Conservation (phyloP, 306 rosid species). For the Begonia loranthoides region DNA sequence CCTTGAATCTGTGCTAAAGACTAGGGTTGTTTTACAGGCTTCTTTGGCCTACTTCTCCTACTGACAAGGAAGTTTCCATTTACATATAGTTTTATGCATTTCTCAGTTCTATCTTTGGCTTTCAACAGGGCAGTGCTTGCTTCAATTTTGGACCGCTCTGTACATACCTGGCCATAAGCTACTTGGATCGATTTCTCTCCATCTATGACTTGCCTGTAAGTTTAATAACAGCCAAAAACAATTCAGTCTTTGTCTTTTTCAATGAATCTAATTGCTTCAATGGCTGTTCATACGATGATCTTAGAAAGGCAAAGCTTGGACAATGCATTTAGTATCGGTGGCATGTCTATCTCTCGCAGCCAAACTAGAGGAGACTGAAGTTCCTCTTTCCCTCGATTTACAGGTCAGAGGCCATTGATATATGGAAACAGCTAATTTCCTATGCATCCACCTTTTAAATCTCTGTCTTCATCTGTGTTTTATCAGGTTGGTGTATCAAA, state of each 20-base stretch:
- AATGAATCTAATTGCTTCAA: conserved; percentile 2
- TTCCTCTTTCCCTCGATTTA: conserved; percentile 58
- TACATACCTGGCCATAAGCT: conserved; percentile 65
- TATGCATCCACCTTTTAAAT: too few species aligned
- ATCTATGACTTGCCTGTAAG: conserved; percentile 87
- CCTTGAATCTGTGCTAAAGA: not conserved
- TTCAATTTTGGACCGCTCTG: conserved; percentile 82
- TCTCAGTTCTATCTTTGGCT: not conserved
- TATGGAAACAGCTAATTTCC: too few species aligned
- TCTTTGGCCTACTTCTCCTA: not conserved
- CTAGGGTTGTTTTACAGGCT: not conserved
- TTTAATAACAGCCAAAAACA: not conserved
- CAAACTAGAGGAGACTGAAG: conserved; percentile 77
- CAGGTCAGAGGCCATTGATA: conserved; percentile 32
- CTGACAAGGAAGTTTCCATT: too few species aligned
- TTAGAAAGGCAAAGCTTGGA: conserved; percentile 77
- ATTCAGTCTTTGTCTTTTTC: not conserved
- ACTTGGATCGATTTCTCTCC: conserved; percentile 87
- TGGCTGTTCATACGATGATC: not conserved
- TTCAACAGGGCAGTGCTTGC: conserved; percentile 14
- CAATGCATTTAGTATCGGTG: conserved; percentile 84
- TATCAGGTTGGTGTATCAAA: conserved; percentile 61
- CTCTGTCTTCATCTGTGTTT: not conserved
- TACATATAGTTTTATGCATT: too few species aligned
- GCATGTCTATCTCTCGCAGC: conserved; percentile 87